phyloP scores from a whole-genome alignment of 352 stramenopile genomes.

The Nothophytophthora sp. region DNA sequence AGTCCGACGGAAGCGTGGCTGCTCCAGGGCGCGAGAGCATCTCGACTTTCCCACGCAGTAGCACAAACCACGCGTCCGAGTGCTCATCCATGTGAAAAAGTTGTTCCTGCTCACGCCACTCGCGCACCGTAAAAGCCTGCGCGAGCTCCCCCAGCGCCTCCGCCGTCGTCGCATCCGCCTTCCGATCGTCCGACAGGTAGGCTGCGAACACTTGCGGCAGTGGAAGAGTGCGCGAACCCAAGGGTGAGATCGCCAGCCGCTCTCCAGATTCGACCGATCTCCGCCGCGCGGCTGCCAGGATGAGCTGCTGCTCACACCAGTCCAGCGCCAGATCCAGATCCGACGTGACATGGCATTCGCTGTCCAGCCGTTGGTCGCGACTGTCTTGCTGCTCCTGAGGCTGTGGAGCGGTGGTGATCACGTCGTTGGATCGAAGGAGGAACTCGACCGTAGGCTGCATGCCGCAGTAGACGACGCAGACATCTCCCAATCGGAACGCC shows the following conservation, averaged over 20 bases:
- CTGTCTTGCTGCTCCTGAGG: constrained; percentile 3
- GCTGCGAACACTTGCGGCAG: constrained; percentile 45
- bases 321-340: constrained; percentile 59
- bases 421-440: constrained; percentile 58
- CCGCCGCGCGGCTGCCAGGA: constrained; percentile 37
- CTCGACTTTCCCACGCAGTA: constrained; percentile 53
- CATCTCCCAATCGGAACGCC: constrained; percentile 46
- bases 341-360: constrained; percentile 36
- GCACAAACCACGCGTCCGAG: constrained; percentile 47
- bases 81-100: constrained; percentile 47
- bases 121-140: constrained; percentile 31
- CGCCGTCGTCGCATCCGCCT: constrained; percentile 8
- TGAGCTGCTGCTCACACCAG: constrained; percentile 70
- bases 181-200: constrained; percentile 34
- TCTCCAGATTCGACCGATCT: constrained; percentile 39
- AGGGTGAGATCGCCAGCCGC: constrained; percentile 19
- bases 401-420: constrained; percentile 16
- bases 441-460: constrained; percentile 57
- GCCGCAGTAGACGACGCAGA: constrained; percentile 68
- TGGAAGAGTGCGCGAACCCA: constrained; percentile 28
- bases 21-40: constrained; percentile 29
- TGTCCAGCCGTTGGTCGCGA: constrained; percentile 2
- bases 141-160: constrained; percentile 34
- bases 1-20: constrained; percentile 14
- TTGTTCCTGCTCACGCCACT: constrained; percentile 28